A percentile compares a stretch with the other conserved stretches of the same genome.
phyloP scores from a whole-genome alignment of 495 filamentous ascomycete genomes.

The Tuber umbilicatum region DNA sequence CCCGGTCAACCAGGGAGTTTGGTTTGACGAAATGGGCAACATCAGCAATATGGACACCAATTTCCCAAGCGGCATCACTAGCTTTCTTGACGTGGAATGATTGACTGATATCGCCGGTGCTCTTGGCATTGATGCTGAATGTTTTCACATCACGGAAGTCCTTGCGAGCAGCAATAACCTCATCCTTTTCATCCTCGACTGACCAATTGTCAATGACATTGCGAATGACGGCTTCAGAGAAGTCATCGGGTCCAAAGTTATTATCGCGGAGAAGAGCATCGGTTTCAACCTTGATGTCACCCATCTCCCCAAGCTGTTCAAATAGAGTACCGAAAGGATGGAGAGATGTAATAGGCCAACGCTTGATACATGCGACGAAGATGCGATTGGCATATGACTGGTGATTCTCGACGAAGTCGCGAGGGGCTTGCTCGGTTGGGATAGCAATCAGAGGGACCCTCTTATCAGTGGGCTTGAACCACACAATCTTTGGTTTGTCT shows the following conservation, averaged over 20 bases:
- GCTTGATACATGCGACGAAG: constrained; percentile 97
- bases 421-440: constrained; percentile 92
- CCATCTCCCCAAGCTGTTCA: constrained; percentile 95
- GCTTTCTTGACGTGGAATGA: constrained; percentile 83
- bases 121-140: constrained; percentile 84
- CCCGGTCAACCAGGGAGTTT: constrained; percentile 91
- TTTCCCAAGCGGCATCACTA: constrained; percentile 76
- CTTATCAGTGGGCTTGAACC: constrained; percentile 99
- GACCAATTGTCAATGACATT: constrained; percentile 92
- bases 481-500: constrained; percentile 99
- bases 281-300: constrained; percentile 91
- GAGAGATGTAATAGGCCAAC: constrained; percentile 98
- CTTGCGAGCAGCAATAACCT: constrained; percentile 64
- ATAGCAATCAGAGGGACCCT: constrained; percentile 96
- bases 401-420: constrained; percentile 97
- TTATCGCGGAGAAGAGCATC: constrained; percentile 95
- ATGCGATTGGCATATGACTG: constrained; percentile 95
- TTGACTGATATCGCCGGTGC: constrained; percentile 76
- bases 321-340: constrained; percentile 97
- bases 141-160: constrained; percentile 86
- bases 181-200: constrained; percentile 71
- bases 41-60: constrained; percentile 93
- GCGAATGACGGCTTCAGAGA: constrained; percentile 89
- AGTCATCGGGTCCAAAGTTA: constrained; percentile 96
- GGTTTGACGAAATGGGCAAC: constrained; percentile 94